A percentile compares a stretch with the other conserved stretches of the same genome.
These are phyloP conservation scores for Stachybotrys echinatus DNA, from an alignment of 2,329 filamentous ascomycete genomes.

Conservation along the genomic window DNA sequence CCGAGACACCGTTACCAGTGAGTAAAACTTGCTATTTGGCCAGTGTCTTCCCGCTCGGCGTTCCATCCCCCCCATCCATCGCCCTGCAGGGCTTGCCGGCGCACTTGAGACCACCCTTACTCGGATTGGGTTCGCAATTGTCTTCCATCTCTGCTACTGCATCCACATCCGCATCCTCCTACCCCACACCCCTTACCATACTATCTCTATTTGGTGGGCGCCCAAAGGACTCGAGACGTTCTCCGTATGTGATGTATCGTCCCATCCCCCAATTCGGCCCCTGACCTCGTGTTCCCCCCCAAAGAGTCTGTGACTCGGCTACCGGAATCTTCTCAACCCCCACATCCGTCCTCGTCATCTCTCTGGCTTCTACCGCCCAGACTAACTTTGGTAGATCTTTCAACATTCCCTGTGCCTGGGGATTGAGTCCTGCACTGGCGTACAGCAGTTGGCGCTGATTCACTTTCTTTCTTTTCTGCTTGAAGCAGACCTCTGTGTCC, in stretches of 20 bases:
- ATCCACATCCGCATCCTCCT: neutral
- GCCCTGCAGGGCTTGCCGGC: neutral
- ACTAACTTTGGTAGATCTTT: neutral
- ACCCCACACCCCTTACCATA: neutral
- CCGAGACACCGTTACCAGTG: neutral
- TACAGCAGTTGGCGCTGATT: conserved; percentile 1
- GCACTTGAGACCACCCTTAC: neutral
- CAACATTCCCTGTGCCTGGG: neutral
- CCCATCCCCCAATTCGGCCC: neutral
- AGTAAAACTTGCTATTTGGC: neutral
- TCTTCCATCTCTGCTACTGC: neutral
- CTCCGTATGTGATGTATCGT: conserved; percentile 1
- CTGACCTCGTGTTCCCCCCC: neutral
- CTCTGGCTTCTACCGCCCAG: neutral
- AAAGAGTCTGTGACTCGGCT: neutral
- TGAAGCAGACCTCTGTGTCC: neutral
- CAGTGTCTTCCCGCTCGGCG: neutral
- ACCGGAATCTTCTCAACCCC: conserved; percentile 3
- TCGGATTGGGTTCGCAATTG: neutral
- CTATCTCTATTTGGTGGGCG: neutral
- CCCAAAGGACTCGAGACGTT: conserved; percentile 1
- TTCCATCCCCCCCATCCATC: neutral
- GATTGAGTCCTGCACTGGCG: neutral
- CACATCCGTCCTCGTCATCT: neutral
- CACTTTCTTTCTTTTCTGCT: neutral